Conservation (phyloP, 192 early-diverging fungal genomes). For the Coemansia sp. region DNA sequence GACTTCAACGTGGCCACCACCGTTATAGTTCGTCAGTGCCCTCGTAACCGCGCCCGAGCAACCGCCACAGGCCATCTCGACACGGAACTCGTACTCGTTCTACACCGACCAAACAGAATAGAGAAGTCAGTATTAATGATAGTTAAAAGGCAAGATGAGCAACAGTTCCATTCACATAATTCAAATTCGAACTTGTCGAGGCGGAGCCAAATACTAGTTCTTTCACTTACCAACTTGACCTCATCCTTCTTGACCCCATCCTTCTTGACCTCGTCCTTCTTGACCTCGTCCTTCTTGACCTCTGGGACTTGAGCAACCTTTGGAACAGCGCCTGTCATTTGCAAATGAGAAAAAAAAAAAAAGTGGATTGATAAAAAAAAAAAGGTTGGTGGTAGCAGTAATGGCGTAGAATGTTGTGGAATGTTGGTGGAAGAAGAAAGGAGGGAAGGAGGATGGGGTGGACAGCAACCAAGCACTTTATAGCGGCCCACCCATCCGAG, state of each 20-base stretch:
- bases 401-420: background rate
- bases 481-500: background rate
- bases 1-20: background rate
- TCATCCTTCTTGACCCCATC: slow-evolving; percentile 1
- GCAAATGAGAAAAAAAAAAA: background rate
- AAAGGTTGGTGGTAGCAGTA: background rate
- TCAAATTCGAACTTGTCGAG: background rate
- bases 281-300: background rate
- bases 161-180: background rate
- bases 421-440: background rate
- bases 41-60: slow-evolving; percentile 24
- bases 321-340: background rate
- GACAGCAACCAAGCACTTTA: background rate
- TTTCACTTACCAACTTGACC: background rate
- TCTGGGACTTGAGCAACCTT: background rate
- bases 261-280: background rate
- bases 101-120: background rate
- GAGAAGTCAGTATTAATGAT: background rate
- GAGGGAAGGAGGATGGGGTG: background rate
- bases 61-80: slow-evolving; percentile 23
- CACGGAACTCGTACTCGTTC: slow-evolving; percentile 15
- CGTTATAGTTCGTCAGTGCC: slow-evolving; percentile 15
- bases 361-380: background rate
- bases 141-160: background rate
- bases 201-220: background rate